A percentile compares a stretch with the other conserved stretches of the same genome.
These are phyloP conservation scores for Didymella keratinophila DNA, from an alignment of 2,329 filamentous ascomycete species.

Conservation along the genomic window DNA sequence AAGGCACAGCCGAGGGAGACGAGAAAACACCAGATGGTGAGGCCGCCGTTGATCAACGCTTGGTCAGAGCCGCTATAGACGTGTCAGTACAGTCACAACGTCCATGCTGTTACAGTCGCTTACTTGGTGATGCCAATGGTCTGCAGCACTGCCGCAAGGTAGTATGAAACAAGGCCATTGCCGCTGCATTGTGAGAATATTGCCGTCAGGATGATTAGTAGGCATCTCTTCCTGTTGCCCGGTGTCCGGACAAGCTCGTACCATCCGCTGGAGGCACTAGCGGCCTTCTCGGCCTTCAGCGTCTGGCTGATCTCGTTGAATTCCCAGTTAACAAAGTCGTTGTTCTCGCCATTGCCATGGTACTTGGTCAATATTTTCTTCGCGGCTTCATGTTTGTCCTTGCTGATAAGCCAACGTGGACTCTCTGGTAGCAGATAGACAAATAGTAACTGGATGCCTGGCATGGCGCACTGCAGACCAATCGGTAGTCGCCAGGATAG, in stretches of 20 bases:
- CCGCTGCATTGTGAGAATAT: conserved; percentile 31
- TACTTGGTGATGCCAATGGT: conserved; percentile 34
- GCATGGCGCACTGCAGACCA: conserved; percentile 40
- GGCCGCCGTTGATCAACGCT: conserved; percentile 54
- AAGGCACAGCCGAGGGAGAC: conserved; percentile 54
- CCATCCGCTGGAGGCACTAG: conserved; percentile 23
- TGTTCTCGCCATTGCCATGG: conserved; percentile 40
- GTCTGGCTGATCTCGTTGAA: conserved; percentile 30
- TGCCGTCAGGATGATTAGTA: conserved; percentile 25
- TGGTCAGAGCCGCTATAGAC: conserved; percentile 42
- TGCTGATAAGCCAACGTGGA: conserved; percentile 65
- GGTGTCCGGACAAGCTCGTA: conserved; percentile 27
- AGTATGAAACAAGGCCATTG: conserved; percentile 27
- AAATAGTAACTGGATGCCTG: conserved; percentile 53
- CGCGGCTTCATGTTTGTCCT: conserved; percentile 62
- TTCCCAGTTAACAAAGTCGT: conserved; percentile 28
- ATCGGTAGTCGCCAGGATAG: conserved; percentile 24
- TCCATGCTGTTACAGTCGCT: conserved; percentile 32
- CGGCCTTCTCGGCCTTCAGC: conserved; percentile 23
- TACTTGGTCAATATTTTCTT: conserved; percentile 63
- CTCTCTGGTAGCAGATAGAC: conserved; percentile 65
- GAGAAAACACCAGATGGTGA: conserved; percentile 69
- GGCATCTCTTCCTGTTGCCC: conserved; percentile 27
- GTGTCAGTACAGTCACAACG: background rate
- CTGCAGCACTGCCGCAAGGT: conserved; percentile 22